These are phyloP conservation scores for Lepidium sativum DNA, from an alignment of 345 rosid species.

Conservation along the genomic window DNA sequence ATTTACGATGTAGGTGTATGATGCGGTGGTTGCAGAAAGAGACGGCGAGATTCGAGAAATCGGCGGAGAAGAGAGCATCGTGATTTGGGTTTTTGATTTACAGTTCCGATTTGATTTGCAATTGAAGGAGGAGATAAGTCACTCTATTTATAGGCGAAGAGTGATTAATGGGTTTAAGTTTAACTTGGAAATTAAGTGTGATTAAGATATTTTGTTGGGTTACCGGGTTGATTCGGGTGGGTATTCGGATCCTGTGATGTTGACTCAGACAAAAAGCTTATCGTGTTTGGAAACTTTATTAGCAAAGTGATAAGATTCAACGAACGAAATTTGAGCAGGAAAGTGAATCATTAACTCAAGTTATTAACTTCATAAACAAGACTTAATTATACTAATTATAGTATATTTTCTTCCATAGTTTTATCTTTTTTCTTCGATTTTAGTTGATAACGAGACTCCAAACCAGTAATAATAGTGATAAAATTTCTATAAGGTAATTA, in stretches of 20 bases:
- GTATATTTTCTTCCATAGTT: no score
- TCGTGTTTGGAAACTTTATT: neutral
- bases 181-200: no score
- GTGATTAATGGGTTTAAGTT: neutral
- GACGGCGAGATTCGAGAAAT: neutral
- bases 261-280: conserved; percentile 19
- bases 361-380: no score
- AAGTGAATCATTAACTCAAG: no score
- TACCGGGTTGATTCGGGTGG: neutral
- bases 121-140: neutral
- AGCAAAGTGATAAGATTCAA: conserved; percentile 1
- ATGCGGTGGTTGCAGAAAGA: conserved; percentile 3
- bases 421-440: no score
- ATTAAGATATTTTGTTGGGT: neutral
- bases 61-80: conserved; percentile 27
- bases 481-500: no score
- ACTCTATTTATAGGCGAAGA: conserved; percentile 11
- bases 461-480: no score
- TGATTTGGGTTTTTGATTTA: neutral
- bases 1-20: neutral
- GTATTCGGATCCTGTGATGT: neutral
- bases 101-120: neutral
- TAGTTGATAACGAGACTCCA: no score
- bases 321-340: neutral
- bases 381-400: no score